Base-by-base conservation (phyloP, 495 filamentous ascomycete genomes). In the Elaphomyces granulatus region DNA sequence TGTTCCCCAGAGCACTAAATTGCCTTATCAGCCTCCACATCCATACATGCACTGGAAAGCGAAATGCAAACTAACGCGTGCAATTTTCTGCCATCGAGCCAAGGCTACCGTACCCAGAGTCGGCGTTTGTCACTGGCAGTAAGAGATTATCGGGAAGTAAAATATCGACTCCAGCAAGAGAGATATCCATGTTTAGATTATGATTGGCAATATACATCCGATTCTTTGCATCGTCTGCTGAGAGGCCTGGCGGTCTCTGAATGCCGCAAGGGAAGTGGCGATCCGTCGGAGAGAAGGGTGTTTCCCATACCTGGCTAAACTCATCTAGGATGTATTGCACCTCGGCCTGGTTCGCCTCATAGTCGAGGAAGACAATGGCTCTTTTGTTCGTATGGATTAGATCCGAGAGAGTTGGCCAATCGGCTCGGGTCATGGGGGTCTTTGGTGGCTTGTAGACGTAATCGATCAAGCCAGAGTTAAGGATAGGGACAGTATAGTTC, bases 141-240 rank as follows among this genome's bases (percentile, higher is more conserved):
- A 66, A 45, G 4, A 74, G 69, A 0, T 70, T 75, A 47, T 87
- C 83, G 2, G 87, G 87, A 41, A 93, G 78, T n/a, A 90, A 55
- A 46, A 90, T 53, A 31, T 58, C 63, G 10, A 66, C 40, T 3
- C 75, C 74, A 0, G 72, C 67, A 31, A 86, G 49, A 23, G 64
- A 68, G 21, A 92, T 61, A 46, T 86, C 70, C 33, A 78, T 59
- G 53, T 93, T 92, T 17, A 94, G 61, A 53, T 94, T 94, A 56
- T 96, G 88, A 48, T 96, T 96, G 42, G 83, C 83, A 61, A 94
- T 77, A 44, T 92, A 92, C 66, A 94, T 67, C 36, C 80, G 65
- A 3, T 70, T 64, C 42, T 62, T 56, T 1, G 74, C 73, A 18
- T 75, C 66, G 4, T 66, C 51, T 0, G 19, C 6, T 9, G 57